phyloP scores from a whole-genome alignment of 257 asterid species.

The Solanum sparsipilum region DNA sequence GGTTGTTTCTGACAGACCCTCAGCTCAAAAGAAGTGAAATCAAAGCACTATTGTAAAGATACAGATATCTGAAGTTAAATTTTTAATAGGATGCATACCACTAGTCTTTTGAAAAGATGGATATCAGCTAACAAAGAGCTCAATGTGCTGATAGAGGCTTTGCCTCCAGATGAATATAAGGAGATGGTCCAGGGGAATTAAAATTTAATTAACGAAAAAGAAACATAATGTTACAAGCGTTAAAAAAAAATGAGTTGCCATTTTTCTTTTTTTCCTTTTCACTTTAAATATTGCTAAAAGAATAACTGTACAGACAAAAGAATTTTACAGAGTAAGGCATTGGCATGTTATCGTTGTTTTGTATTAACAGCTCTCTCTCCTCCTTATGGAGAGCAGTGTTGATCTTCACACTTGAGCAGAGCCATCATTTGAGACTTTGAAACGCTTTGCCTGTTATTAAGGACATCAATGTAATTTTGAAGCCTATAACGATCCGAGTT shows the following conservation, averaged over 20 bases:
- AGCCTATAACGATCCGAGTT: slow-evolving; percentile 65
- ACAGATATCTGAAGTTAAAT: not conserved
- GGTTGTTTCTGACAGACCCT: not conserved
- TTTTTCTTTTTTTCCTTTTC: not conserved
- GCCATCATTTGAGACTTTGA: slow-evolving; percentile 61
- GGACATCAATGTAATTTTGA: slow-evolving; percentile 49
- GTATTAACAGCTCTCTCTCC: not conserved
- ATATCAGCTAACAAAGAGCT: too few species aligned
- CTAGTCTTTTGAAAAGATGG: not conserved
- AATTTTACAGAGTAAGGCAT: not conserved
- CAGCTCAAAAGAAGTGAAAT: not conserved
- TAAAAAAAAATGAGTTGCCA: not conserved
- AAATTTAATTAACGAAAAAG: not conserved
- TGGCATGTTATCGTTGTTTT: slow-evolving; percentile 4
- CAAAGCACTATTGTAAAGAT: not conserved
- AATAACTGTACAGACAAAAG: slow-evolving; percentile 4
- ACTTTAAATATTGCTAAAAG: not conserved
- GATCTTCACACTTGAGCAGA: slow-evolving; percentile 37
- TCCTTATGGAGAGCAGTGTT: slow-evolving; percentile 24
- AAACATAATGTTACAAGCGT: not conserved
- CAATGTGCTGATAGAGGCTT: too few species aligned
- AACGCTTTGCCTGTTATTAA: slow-evolving; percentile 52
- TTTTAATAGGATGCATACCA: not conserved
- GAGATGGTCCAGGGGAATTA: not conserved
- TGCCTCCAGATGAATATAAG: not conserved